phyloP scores from a whole-genome alignment of 192 early-diverging fungal genomes.

The Backusella liffmaniae region DNA sequence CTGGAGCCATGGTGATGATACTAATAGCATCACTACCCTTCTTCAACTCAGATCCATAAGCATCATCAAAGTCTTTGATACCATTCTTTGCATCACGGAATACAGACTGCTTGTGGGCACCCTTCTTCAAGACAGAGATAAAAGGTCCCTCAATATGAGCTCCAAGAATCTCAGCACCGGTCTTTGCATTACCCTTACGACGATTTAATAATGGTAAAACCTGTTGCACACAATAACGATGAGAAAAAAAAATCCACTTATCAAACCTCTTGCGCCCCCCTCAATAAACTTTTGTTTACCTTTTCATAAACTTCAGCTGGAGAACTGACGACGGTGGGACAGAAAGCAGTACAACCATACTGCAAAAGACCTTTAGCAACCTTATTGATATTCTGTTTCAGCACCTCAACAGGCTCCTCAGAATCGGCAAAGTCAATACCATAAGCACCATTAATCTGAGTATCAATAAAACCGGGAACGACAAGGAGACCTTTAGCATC shows the following conservation, averaged over 20 bases:
- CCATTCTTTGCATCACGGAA: constrained; percentile 54
- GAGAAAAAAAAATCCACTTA: not conserved
- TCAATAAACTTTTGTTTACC: constrained; percentile 37
- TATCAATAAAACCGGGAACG: constrained; percentile 76
- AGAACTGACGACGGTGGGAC: constrained; percentile 80
- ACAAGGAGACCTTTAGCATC: constrained; percentile 72
- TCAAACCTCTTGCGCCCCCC: not conserved
- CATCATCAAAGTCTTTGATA: constrained; percentile 61
- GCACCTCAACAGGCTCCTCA: constrained; percentile 49
- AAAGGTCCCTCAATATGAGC: constrained; percentile 72
- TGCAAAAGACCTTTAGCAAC: constrained; percentile 75
- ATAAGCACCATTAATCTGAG: constrained; percentile 83
- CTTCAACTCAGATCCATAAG: constrained; percentile 64
- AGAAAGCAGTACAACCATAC: constrained; percentile 79
- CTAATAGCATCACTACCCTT: constrained; percentile 45
- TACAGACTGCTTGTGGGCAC: constrained; percentile 67
- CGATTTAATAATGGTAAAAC: constrained; percentile 64
- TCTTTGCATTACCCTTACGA: constrained; percentile 57
- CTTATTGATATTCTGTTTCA: constrained; percentile 60
- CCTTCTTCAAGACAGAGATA: constrained; percentile 60
- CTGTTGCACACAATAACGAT: constrained; percentile 16
- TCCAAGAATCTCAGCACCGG: constrained; percentile 71
- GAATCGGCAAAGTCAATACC: constrained; percentile 75
- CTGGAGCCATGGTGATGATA: constrained; percentile 79
- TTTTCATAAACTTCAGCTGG: constrained; percentile 67